phyloP scores from a whole-genome alignment of 768 basidiomycete species.

The Cystofilobasidium capitatum region DNA sequence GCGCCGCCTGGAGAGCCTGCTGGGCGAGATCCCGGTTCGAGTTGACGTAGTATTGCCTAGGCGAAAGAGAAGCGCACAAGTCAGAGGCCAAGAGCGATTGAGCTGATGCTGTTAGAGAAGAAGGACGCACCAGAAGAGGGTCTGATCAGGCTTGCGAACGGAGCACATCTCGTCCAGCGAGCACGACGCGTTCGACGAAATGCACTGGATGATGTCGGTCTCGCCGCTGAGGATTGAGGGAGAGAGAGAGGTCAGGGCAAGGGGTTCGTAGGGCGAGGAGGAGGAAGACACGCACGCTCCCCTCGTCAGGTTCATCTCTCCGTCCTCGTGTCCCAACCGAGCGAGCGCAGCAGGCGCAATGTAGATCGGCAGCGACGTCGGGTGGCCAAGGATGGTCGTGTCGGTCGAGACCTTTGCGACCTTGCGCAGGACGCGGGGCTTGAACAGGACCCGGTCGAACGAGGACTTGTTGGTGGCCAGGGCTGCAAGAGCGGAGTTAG shows the following conservation, averaged over 20 bases:
- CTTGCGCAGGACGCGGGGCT: conserved; percentile 22
- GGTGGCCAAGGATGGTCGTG: conserved; percentile 20
- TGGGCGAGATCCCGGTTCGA: conserved; percentile 29
- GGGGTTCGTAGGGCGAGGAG: neutral
- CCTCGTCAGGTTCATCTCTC: conserved; percentile 25
- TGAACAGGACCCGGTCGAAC: conserved; percentile 14
- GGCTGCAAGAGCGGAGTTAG: neutral
- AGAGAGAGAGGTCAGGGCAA: neutral
- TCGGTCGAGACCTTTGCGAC: conserved; percentile 19
- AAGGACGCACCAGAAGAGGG: conserved; percentile 36
- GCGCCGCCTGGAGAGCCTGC: conserved; percentile 34
- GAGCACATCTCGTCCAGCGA: conserved; percentile 34
- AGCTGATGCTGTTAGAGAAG: conserved; percentile 25
- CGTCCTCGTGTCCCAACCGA: conserved; percentile 24
- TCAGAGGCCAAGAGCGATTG: conserved; percentile 26
- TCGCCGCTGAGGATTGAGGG: conserved; percentile 5
- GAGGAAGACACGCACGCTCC: conserved; percentile 8
- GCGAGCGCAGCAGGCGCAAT: conserved; percentile 26
- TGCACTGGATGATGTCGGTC: conserved; percentile 32
- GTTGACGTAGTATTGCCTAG: conserved; percentile 11
- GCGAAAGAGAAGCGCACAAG: conserved; percentile 21
- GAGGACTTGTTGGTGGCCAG: conserved; percentile 13
- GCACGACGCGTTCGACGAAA: conserved; percentile 34
- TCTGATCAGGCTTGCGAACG: conserved; percentile 29
- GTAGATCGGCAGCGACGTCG: conserved; percentile 16